A percentile compares a stretch with the other conserved stretches of the same genome.
Evolutionary conservation across 2,329 filamentous ascomycete species (phyloP).

Genomic region (Microcera coccophila): DNA sequence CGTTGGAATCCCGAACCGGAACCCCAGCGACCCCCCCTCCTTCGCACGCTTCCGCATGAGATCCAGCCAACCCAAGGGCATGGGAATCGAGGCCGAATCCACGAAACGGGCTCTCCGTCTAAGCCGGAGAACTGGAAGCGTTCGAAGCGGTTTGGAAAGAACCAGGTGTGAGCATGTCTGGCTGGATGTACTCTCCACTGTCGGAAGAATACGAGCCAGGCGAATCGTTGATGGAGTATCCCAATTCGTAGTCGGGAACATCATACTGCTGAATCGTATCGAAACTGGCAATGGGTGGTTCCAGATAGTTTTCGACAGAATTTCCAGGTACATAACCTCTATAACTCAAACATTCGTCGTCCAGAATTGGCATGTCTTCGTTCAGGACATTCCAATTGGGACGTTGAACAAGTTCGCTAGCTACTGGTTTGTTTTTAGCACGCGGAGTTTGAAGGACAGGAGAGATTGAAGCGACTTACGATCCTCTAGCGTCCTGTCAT

Average conservation of each 20-base stretch:
- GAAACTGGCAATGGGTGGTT: neutral
- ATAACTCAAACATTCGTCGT: too few relatives aligned
- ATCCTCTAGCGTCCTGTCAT: too few relatives aligned
- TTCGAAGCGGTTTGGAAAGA: neutral
- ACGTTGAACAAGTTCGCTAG: too few relatives aligned
- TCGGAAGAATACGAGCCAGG: neutral
- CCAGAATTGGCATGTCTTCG: too few relatives aligned
- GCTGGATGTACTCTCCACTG: neutral
- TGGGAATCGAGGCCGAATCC: constrained; percentile 7
- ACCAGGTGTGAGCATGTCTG: neutral
- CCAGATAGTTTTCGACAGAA: too few relatives aligned
- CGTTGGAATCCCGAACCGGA: neutral
- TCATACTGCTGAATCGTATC: neutral
- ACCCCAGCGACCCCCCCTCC: neutral
- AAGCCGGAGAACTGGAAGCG: constrained; percentile 12
- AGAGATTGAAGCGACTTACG: too few relatives aligned
- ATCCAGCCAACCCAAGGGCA: constrained; percentile 5
- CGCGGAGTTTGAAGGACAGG: too few relatives aligned
- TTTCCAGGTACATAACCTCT: too few relatives aligned
- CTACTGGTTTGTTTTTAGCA: too few relatives aligned
- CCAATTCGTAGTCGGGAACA: too few relatives aligned
- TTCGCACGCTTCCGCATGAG: constrained; percentile 11
- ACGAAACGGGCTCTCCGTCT: constrained; percentile 13
- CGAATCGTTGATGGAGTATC: too few relatives aligned
- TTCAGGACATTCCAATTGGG: too few relatives aligned